These are phyloP conservation scores for Hyphopichia homilentoma DNA, from an alignment of 805 yeast species.

Conservation along the genomic window DNA sequence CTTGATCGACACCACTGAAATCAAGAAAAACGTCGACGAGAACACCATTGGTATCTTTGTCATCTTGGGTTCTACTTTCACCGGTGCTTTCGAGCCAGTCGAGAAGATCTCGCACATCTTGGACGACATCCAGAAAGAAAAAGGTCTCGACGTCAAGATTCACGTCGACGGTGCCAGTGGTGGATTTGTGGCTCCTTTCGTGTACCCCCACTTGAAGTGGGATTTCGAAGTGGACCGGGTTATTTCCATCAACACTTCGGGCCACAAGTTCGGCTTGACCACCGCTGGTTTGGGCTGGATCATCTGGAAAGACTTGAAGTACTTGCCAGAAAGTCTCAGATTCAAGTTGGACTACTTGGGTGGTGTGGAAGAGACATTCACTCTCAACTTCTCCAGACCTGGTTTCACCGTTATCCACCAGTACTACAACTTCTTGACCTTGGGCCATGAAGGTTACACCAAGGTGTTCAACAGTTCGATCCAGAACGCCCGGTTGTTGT, in stretches of 20 bases:
- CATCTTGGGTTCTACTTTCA: conserved; percentile 86
- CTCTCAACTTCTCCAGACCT: conserved; percentile 85
- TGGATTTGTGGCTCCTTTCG: conserved; percentile 83
- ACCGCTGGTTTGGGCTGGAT: conserved; percentile 95
- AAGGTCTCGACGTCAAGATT: conserved; percentile 68
- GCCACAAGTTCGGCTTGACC: conserved; percentile 89
- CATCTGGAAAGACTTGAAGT: conserved; percentile 64
- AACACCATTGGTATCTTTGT: conserved; percentile 91
- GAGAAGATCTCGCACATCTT: conserved; percentile 56
- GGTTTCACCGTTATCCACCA: conserved; percentile 90
- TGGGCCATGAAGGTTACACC: conserved; percentile 71
- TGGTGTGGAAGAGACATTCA: conserved; percentile 83
- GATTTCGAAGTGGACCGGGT: conserved; percentile 79
- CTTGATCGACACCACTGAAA: conserved; percentile 56
- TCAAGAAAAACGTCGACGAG: conserved; percentile 72
- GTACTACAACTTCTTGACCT: conserved; percentile 71
- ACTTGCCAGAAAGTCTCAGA: conserved; percentile 66
- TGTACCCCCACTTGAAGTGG: conserved; percentile 75
- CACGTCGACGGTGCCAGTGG: conserved; percentile 96
- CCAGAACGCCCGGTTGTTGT: conserved; percentile 67
- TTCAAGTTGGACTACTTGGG: conserved; percentile 84
- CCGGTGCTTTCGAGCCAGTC: conserved; percentile 88
- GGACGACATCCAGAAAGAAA: conserved; percentile 64
- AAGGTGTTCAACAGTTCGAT: conserved; percentile 59
- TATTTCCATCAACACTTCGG: conserved; percentile 81